Conservation (phyloP, 108 stramenopile species). For the Cyclotella kingstonii region DNA sequence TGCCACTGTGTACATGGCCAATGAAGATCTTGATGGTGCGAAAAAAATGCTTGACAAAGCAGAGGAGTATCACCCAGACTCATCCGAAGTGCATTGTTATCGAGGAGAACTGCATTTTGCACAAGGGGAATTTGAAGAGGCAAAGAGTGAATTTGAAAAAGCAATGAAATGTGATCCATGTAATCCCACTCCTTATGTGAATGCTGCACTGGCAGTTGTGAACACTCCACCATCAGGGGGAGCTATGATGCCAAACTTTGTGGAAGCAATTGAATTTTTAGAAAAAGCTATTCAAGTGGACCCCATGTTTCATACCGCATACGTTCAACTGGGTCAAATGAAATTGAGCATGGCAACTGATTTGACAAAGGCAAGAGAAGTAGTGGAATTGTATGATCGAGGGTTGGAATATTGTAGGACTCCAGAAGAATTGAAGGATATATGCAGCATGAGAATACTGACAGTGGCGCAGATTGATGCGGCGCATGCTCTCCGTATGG, state of each 20-base stretch:
- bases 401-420: constrained; percentile 82
- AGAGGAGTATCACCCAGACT: constrained; percentile 61
- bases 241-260: constrained; percentile 62
- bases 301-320: constrained; percentile 88
- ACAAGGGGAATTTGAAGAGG: constrained; percentile 63
- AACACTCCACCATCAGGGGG: constrained; percentile 74
- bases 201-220: constrained; percentile 79
- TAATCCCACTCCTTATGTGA: constrained; percentile 91
- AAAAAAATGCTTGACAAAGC: constrained; percentile 72
- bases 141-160: constrained; percentile 75
- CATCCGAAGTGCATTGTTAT: constrained; percentile 88
- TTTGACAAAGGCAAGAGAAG: constrained; percentile 65
- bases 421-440: constrained; percentile 84
- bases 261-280: constrained; percentile 63
- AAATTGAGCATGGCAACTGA: constrained; percentile 85
- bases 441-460: constrained; percentile 83
- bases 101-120: constrained; percentile 85
- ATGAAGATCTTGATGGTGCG: constrained; percentile 68
- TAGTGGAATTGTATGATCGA: constrained; percentile 77
- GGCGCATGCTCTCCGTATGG: constrained; percentile 78
- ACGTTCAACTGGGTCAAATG: constrained; percentile 87
- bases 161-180: constrained; percentile 74
- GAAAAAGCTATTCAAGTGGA: constrained; percentile 83
- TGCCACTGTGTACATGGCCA: constrained; percentile 78
- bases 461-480: constrained; percentile 88